A percentile compares a stretch with the other conserved stretches of the same genome.
These are phyloP conservation scores for Chlamydomonas asymmetrica DNA, from an alignment of 139 green algal species.

Conservation along the genomic window DNA sequence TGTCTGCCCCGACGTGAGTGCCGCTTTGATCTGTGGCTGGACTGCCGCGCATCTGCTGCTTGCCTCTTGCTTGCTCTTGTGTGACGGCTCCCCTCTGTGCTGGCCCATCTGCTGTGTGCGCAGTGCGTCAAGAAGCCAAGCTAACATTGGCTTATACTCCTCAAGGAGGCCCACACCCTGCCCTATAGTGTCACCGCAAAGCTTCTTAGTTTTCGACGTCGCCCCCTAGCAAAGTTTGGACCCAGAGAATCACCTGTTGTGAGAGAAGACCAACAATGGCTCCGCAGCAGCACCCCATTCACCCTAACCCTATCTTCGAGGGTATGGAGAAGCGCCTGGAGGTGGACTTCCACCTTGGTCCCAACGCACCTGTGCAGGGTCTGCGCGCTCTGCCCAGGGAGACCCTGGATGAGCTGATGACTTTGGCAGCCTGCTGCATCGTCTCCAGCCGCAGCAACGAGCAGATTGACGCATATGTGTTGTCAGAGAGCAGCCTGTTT, in stretches of 20 bases:
- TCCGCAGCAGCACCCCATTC: slow-evolving; percentile 6
- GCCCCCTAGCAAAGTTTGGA: slow-evolving; percentile 14
- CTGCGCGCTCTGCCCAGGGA: slow-evolving; percentile 70
- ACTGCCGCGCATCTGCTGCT: not conserved
- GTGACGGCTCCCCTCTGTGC: too few species aligned
- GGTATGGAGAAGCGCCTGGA: slow-evolving; percentile 95
- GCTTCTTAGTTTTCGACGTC: slow-evolving; percentile 15
- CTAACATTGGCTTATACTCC: slow-evolving; percentile 22
- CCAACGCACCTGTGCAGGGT: slow-evolving; percentile 41
- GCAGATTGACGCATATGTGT: slow-evolving; percentile 94
- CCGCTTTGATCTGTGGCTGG: not conserved
- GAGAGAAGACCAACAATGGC: not conserved
- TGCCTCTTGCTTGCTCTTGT: not conserved
- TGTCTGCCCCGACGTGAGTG: slow-evolving; percentile 27
- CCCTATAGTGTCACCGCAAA: slow-evolving; percentile 21
- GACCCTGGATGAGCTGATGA: slow-evolving; percentile 78
- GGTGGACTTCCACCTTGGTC: slow-evolving; percentile 73
- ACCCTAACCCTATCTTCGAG: slow-evolving; percentile 82
- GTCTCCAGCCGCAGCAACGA: slow-evolving; percentile 81
- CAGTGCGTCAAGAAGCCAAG: slow-evolving; percentile 39
- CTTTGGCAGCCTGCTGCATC: slow-evolving; percentile 89
- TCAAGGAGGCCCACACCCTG: slow-evolving; percentile 9
- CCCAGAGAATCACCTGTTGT: slow-evolving; percentile 8
- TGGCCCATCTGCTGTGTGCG: not conserved
- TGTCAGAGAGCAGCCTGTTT: slow-evolving; percentile 96